phyloP scores from a whole-genome alignment of 225 moss, liverwort and hornwort species.

The Climacium dendroides region DNA sequence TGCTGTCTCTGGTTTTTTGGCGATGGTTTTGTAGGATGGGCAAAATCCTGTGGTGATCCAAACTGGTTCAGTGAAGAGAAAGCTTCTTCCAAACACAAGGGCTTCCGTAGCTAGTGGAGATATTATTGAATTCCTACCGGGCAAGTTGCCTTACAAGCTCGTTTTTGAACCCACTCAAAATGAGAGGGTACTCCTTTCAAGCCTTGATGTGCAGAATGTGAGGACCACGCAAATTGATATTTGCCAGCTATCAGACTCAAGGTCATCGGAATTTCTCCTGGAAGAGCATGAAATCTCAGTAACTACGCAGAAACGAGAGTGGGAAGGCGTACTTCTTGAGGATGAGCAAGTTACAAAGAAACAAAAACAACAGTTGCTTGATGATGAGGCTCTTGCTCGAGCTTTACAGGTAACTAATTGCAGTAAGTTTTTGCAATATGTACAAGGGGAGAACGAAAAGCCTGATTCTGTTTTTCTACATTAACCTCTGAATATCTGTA shows the following conservation, averaged over 20 bases:
- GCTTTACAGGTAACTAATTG: constrained; percentile 46
- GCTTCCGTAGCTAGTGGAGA: constrained; percentile 28
- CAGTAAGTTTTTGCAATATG: not conserved
- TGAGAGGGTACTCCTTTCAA: not conserved
- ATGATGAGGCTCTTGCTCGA: constrained; percentile 68
- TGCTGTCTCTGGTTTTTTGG: not conserved
- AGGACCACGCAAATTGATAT: not conserved
- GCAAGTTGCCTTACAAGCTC: constrained; percentile 44
- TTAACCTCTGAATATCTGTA: not conserved
- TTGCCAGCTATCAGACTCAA: not conserved
- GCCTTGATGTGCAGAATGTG: not conserved
- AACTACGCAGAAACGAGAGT: constrained; percentile 7
- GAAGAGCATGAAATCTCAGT: not conserved
- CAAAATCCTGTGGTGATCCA: constrained; percentile 67
- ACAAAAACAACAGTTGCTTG: constrained; percentile 26
- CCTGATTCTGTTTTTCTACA: not conserved
- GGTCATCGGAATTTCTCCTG: not conserved
- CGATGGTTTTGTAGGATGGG: constrained; percentile 32
- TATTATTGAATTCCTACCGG: constrained; percentile 66
- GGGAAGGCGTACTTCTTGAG: constrained; percentile 4
- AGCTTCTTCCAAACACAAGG: constrained; percentile 25
- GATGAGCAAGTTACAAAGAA: constrained; percentile 12
- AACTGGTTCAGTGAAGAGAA: constrained; percentile 35
- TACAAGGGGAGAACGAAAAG: not conserved
- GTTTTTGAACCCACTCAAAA: not conserved